Evolutionary conservation across 371 early-diverging fungal genomes (phyloP), one percentile per base, ranked within the genome.

Genomic region (Nematocida homosporus): DNA sequence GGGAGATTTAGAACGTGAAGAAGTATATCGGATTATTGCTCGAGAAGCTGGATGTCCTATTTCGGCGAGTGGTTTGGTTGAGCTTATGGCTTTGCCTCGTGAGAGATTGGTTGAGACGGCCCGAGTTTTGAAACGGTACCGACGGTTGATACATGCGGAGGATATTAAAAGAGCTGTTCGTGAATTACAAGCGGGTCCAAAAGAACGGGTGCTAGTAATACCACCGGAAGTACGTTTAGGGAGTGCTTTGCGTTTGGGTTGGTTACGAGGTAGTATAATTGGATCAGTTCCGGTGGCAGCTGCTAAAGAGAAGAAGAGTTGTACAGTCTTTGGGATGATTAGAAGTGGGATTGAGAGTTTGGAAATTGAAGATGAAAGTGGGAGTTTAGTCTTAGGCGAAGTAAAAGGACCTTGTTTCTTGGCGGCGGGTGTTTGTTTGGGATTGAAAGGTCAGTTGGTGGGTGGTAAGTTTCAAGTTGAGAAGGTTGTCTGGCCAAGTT

Each of bases 321-420:
- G 35, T 6, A 50, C 40, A 18, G 47, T 72, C 10, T 72, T 61
- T 34, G 75, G 75, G 34, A 72, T 72, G 60, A 50, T 63, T 1
- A 10, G 52, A 1, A 42, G 37, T 8, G 18, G 23, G 25, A 64
- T 41, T 16, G 20, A 6, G 5, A 41, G 42, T 6, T 3, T 72
- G 23, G 38, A 37, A n/a, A 42, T 72, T 16, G 75, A 72, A 38
- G 75, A 72, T 34, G 61, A 61, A 57, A 64, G 59, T 23, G 59
- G 59, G 6, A 38, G 37, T 34, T 20, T 57, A 1, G 57, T 30
- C 35, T 13, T n/a, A 6, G 35, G 37, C 18, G 54, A 41, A 47
- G n/a, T 47, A 34, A n/a, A 56, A 13, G 18, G 23, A 18, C 59
- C 56, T 8, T 56, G 34, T 68, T 61, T 72, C 40, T 10, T 72